Conservation (phyloP, 371 early-diverging fungal genomes). For the Syncephalastrum contaminatum region DNA sequence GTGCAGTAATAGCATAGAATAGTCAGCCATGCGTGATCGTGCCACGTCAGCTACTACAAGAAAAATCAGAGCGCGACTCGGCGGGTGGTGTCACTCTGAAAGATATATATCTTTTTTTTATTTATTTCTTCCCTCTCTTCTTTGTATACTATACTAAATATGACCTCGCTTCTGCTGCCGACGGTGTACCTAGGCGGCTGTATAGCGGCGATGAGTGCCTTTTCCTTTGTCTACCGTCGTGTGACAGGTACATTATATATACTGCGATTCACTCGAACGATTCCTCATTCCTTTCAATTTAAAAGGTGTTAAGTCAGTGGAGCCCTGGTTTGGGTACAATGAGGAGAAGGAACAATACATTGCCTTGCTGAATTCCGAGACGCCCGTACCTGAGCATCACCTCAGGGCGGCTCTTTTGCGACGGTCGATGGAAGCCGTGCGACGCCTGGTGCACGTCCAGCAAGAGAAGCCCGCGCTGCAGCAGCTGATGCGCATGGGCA, state of each 20-base stretch:
- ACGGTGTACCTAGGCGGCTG: slow-evolving; percentile 59
- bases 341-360: slow-evolving; percentile 70
- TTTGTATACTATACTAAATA: slow-evolving; percentile 1
- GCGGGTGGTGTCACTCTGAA: no score
- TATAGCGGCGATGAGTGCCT: slow-evolving; percentile 62
- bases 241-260: slow-evolving; percentile 26
- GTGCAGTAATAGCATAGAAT: no score
- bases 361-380: slow-evolving; percentile 60
- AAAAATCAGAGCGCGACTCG: no score
- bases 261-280: neutral
- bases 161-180: slow-evolving; percentile 52
- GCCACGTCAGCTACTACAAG: no score
- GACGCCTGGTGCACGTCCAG: slow-evolving; percentile 72
- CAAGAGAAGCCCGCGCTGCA: slow-evolving; percentile 82
- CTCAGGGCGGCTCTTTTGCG: slow-evolving; percentile 78
- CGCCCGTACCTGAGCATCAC: slow-evolving; percentile 59
- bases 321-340: slow-evolving; percentile 75
- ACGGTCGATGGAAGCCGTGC: slow-evolving; percentile 83
- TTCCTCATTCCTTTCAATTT: neutral
- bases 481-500: slow-evolving; percentile 77
- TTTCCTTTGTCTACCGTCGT: slow-evolving; percentile 54
- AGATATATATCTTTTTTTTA: no score
- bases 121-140: no score
- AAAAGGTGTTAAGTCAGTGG: slow-evolving; percentile 31
- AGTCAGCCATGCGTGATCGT: no score